Evolutionary conservation across 2,329 filamentous ascomycete species (phyloP).

Genomic region (Ustilaginoidea virens): DNA sequence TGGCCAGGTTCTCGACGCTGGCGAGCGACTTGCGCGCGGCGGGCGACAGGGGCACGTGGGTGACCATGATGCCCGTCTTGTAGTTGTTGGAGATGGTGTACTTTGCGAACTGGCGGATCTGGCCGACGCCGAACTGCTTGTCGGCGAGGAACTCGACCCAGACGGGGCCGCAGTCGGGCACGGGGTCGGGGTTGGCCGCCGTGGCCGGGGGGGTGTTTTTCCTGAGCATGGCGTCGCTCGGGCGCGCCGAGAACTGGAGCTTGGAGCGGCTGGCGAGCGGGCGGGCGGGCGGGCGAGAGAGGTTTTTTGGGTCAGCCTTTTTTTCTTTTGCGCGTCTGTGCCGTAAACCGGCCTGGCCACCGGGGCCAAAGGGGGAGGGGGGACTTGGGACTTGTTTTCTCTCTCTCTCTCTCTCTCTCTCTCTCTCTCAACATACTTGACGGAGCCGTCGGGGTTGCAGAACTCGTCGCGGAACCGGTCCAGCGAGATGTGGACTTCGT

Average conservation of each 20-base stretch:
- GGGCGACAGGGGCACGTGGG: conserved; percentile 64
- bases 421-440: conserved; percentile 60
- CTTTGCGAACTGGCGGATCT: conserved; percentile 80
- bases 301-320: background rate
- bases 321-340: background rate
- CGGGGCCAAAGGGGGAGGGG: background rate
- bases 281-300: too few species aligned
- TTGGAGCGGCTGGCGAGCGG: conserved; percentile 72
- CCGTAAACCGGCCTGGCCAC: background rate
- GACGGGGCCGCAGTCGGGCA: conserved; percentile 68
- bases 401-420: too few species aligned
- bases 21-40: conserved; percentile 78
- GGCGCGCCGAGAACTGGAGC: conserved; percentile 79
- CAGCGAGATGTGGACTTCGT: conserved; percentile 75
- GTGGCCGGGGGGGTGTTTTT: conserved; percentile 67
- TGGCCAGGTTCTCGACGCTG: conserved; percentile 57
- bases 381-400: too few species aligned
- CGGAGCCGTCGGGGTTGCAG: conserved; percentile 53
- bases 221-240: conserved; percentile 67
- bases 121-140: conserved; percentile 70
- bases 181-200: conserved; percentile 51
- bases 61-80: conserved; percentile 84
- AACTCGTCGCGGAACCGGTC: conserved; percentile 66
- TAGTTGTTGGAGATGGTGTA: conserved; percentile 66
- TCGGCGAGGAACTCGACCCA: conserved; percentile 87